Conservation (phyloP, 2,329 filamentous ascomycete species). For the Ceratocystiopsis brevicomis region DNA sequence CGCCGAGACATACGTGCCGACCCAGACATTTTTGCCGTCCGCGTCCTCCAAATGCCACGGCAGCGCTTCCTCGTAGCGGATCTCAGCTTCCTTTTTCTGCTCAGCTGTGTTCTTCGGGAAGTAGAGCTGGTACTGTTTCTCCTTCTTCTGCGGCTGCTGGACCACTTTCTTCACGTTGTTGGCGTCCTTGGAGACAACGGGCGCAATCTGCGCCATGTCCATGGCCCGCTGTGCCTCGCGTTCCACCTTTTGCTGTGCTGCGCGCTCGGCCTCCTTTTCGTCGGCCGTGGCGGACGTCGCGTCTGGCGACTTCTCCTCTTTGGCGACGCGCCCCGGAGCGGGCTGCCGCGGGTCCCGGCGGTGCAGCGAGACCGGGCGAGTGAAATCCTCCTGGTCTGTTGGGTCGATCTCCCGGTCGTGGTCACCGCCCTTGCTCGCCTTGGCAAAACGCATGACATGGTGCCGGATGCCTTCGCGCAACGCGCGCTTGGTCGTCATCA, state of each 20-base stretch:
- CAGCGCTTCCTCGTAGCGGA: conserved; percentile 82
- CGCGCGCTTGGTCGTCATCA: conserved; percentile 68
- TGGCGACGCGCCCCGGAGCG: conserved; percentile 42
- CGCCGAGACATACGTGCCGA: conserved; percentile 75
- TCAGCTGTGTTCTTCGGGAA: conserved; percentile 64
- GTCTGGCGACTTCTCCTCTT: conserved; percentile 31
- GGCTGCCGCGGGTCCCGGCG: conserved; percentile 66
- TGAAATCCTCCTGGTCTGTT: conserved; percentile 56
- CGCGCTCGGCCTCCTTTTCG: conserved; percentile 39
- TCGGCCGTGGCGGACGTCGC: conserved; percentile 24
- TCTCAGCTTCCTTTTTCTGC: conserved; percentile 51
- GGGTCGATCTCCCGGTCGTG: conserved; percentile 40
- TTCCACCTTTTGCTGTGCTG: conserved; percentile 56
- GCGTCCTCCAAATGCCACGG: conserved; percentile 97
- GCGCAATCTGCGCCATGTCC: conserved; percentile 84
- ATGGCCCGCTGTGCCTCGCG: conserved; percentile 71
- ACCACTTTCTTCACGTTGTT: conserved; percentile 18
- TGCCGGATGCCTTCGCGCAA: conserved; percentile 64
- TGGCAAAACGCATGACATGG: conserved; percentile 66
- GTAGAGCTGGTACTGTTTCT: conserved; percentile 64
- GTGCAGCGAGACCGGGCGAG: conserved; percentile 72
- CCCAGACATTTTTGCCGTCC: conserved; percentile 87
- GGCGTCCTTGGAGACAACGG: conserved; percentile 46
- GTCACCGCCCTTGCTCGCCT: conserved; percentile 35
- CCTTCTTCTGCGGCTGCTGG: conserved; percentile 41